Conservation (phyloP, 2,329 filamentous ascomycete species). For the Aspergillus ochraceus region DNA sequence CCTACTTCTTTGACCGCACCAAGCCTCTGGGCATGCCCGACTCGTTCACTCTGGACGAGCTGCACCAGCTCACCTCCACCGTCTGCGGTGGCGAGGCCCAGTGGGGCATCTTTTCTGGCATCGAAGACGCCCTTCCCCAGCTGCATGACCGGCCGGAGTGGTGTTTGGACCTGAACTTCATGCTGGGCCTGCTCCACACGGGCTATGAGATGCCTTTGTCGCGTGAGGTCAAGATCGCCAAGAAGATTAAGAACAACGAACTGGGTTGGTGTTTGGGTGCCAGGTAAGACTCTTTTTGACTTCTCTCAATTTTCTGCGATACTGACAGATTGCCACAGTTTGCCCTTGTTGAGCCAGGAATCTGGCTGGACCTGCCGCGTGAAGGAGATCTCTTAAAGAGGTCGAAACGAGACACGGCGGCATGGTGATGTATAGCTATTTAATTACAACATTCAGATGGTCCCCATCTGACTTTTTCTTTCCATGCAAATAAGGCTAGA, state of each 20-base stretch:
- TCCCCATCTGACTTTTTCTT: conserved; percentile 22
- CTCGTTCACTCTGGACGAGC: conserved; percentile 86
- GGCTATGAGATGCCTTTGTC: conserved; percentile 98
- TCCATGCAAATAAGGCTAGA: conserved; percentile 27
- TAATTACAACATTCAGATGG: conserved; percentile 17
- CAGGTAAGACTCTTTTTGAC: conserved; percentile 61
- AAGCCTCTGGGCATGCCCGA: conserved; percentile 97
- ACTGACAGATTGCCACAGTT: conserved; percentile 52
- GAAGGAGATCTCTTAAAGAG: conserved; percentile 64
- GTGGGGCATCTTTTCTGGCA: conserved; percentile 78
- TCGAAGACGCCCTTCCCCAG: conserved; percentile 78
- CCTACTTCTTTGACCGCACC: conserved; percentile 96
- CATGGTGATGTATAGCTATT: conserved; percentile 16
- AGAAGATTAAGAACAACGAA: conserved; percentile 98
- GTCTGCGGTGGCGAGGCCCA: conserved; percentile 76
- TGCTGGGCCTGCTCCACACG: conserved; percentile 87
- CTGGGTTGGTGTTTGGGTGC: conserved; percentile 97
- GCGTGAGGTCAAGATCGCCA: conserved; percentile 93
- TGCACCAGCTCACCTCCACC: conserved; percentile 78
- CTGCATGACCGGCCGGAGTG: conserved; percentile 80
- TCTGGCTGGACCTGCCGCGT: conserved; percentile 92
- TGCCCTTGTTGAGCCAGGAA: conserved; percentile 76
- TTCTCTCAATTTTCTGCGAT: conserved; percentile 13
- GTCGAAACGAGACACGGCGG: conserved; percentile 27
- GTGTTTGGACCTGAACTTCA: conserved; percentile 95